Evolutionary conservation across 345 rosid genomes (phyloP), one percentile per base, ranked within the genome.

Genomic region (Carallia pectinifolia): DNA sequence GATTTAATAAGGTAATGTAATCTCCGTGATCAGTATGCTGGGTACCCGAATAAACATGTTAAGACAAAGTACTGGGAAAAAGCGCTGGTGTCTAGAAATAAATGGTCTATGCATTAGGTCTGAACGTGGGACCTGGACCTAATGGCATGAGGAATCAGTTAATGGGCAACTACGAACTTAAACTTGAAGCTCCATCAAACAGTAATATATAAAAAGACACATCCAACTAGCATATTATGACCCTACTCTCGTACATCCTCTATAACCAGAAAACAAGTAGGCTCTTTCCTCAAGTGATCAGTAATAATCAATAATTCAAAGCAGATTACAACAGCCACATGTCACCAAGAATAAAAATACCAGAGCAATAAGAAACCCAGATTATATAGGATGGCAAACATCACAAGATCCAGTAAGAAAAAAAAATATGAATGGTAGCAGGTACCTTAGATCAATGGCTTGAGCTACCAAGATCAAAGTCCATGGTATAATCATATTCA

Each of bases 401-500:
- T 50, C 38, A 17, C 17, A 61, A 53, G 66, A 56, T 56, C 31
- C 6, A 56, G 27, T 27, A 47, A 23, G 34, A 44, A 5, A 6
- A 58, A 8, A 27, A 19, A 47, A 58, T 23, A 23, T 9, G 56
- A 27, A 34, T 5, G 40, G 53, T 52, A 47, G 55, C 9, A 54
- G 52, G 39, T 64, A 77, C 81, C 77, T 72, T 23, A 30, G 17
- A 70, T 86, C 81, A 89, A 71, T 39, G 71, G 90, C 93, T 87
- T 72, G 93, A 85, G 85, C 97, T 85, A 64, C 98, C 98, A 62
- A 93, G 93, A 82, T 93, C 97, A 59, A 90, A 93, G 85, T 90
- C 97, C 97, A 93, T 89, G 23, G 97, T 92, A 79, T 90, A 92
- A 76, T 92, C 97, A 66, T 90, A 92, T 79, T 90, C 98, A 65